phyloP scores from a whole-genome alignment of 2,329 filamentous ascomycete genomes.

The Aspergillus pseudoviridinutans region DNA sequence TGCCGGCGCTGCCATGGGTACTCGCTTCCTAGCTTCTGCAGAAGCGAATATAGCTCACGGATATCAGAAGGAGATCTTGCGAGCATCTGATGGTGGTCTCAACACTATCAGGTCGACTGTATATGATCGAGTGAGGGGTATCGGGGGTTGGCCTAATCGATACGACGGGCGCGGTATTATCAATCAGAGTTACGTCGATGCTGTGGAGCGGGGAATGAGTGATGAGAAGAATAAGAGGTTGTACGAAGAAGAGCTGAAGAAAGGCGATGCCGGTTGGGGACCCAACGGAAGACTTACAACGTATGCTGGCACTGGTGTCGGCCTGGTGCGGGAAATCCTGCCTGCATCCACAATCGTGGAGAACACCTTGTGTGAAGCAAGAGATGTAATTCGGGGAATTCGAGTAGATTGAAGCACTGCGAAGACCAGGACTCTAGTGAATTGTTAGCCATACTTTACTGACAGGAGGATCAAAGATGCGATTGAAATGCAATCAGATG shows the following conservation, averaged over 20 bases:
- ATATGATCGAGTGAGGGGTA: slow-evolving; percentile 54
- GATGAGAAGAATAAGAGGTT: slow-evolving; percentile 39
- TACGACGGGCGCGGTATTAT: slow-evolving; percentile 58
- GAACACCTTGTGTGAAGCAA: slow-evolving; percentile 42
- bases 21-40: slow-evolving; percentile 55
- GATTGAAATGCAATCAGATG: not conserved
- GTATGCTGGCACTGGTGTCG: slow-evolving; percentile 61
- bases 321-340: slow-evolving; percentile 51
- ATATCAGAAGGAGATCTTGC: slow-evolving; percentile 48
- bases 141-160: slow-evolving; percentile 53
- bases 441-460: not conserved
- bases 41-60: slow-evolving; percentile 49
- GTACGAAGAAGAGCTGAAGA: slow-evolving; percentile 48
- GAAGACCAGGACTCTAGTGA: not conserved
- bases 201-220: slow-evolving; percentile 32
- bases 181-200: slow-evolving; percentile 51
- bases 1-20: slow-evolving; percentile 58
- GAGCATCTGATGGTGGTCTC: slow-evolving; percentile 49
- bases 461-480: not conserved
- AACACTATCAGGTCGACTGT: slow-evolving; percentile 49
- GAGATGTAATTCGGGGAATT: slow-evolving; percentile 13
- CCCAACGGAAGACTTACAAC: slow-evolving; percentile 54
- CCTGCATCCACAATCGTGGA: slow-evolving; percentile 51
- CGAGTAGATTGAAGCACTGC: not conserved
- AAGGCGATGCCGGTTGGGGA: slow-evolving; percentile 53